phyloP scores from a whole-genome alignment of 441 rosid genomes.

The Manihot esculenta region DNA sequence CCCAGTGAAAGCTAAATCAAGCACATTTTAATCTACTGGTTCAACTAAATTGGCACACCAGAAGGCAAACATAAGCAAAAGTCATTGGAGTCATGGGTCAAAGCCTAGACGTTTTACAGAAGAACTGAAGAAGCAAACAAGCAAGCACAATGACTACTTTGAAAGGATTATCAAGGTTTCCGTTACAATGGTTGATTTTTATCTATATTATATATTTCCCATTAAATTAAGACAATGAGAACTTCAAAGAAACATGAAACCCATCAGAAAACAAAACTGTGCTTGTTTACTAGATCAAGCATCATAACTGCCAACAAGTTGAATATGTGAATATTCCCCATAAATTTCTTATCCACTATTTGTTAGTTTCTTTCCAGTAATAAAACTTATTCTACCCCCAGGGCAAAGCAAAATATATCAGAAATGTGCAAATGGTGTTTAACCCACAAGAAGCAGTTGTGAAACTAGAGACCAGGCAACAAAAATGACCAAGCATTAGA shows the following conservation, averaged over 20 bases:
- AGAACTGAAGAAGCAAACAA: not conserved
- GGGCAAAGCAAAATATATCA: not conserved
- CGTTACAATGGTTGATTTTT: not conserved
- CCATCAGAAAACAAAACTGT: not conserved
- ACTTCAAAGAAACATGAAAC: not conserved
- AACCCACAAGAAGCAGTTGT: not conserved
- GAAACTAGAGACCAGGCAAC: not conserved
- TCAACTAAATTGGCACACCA: not conserved
- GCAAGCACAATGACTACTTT: not conserved
- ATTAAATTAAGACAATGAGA: not conserved
- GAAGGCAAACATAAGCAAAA: not conserved
- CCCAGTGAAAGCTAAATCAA: not conserved
- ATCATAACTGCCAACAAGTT: slow-evolving; percentile 8
- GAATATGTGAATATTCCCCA: not conserved
- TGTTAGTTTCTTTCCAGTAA: slow-evolving; percentile 3
- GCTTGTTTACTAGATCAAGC: not conserved
- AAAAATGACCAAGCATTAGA: slow-evolving; percentile 5
- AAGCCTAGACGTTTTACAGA: too few species aligned
- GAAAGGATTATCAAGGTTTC: slow-evolving; percentile 7
- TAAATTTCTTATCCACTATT: not conserved
- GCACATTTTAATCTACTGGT: not conserved
- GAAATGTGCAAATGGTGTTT: too few species aligned
- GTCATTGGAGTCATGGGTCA: too few species aligned
- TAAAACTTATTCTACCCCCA: slow-evolving; percentile 6
- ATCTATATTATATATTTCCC: not conserved